phyloP scores from a whole-genome alignment of 176 grass and related monocot genomes.

The Chrysopogon serrulatus region DNA sequence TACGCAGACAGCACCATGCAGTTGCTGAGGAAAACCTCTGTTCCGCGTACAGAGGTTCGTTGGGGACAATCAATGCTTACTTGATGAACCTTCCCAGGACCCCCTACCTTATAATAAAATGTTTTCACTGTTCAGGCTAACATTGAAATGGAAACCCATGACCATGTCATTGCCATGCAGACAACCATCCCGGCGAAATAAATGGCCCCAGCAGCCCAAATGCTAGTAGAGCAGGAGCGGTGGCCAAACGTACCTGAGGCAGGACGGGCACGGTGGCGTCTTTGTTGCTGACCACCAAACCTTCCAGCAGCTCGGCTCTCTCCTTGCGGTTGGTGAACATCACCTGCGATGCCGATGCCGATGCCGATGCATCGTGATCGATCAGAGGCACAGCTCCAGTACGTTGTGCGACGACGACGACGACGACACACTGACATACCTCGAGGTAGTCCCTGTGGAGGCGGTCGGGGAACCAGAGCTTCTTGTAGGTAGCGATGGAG shows the following conservation, averaged over 20 bases:
- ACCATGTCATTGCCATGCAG: neutral
- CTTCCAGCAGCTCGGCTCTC: conserved; percentile 74
- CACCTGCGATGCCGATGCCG: conserved; percentile 27
- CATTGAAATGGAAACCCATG: neutral
- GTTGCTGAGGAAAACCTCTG: neutral
- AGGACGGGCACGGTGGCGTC: conserved; percentile 61
- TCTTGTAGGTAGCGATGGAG: conserved; percentile 54
- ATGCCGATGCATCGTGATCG: neutral
- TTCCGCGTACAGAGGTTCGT: neutral
- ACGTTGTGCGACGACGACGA: too few species aligned
- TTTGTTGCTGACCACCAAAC: conserved; percentile 80
- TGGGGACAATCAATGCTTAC: neutral
- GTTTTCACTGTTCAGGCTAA: neutral
- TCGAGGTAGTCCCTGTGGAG: conserved; percentile 67
- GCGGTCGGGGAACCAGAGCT: conserved; percentile 74
- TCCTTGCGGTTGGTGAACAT: conserved; percentile 91
- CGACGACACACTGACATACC: neutral
- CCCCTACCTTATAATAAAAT: too few species aligned
- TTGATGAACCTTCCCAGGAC: neutral
- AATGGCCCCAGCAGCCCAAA: too few species aligned
- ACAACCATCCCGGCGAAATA: too few species aligned
- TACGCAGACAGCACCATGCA: neutral
- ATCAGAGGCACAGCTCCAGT: too few species aligned
- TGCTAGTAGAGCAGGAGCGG: neutral
- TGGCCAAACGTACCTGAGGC: conserved; percentile 53